Evolutionary conservation across 2,329 filamentous ascomycete genomes (phyloP).

Genomic region (Talaromyces sp.): DNA sequence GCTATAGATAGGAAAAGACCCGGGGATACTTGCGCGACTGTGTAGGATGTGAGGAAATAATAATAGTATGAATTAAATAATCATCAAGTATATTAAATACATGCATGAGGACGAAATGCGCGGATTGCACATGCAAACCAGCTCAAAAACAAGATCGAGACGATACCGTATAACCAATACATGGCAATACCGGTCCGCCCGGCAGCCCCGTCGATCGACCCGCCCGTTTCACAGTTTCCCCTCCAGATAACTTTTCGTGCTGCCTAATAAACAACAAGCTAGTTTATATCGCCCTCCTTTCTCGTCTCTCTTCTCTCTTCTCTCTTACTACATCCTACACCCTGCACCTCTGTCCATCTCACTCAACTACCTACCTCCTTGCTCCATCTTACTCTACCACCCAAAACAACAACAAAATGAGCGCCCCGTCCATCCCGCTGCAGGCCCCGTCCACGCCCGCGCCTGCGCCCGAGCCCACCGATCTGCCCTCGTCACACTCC

Average conservation of each 20-base stretch:
- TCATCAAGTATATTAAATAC: too few relatives aligned
- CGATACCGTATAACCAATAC: too few relatives aligned
- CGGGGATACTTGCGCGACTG: too few relatives aligned
- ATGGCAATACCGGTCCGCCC: not conserved
- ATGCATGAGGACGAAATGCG: too few relatives aligned
- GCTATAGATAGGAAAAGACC: too few relatives aligned
- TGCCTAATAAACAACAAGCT: not conserved
- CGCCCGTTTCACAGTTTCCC: not conserved
- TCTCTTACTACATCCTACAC: not conserved
- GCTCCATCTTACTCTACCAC: not conserved
- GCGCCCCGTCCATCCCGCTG: conserved; percentile 31
- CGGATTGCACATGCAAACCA: too few relatives aligned
- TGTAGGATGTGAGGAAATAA: too few relatives aligned
- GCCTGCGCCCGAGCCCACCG: conserved; percentile 19
- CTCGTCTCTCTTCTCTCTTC: not conserved
- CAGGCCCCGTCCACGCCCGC: conserved; percentile 24
- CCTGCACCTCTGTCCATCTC: not conserved
- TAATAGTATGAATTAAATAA: too few relatives aligned
- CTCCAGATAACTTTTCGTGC: not conserved
- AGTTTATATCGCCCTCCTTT: not conserved
- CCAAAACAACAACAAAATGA: conserved; percentile 22
- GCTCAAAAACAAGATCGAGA: too few relatives aligned
- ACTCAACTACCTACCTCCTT: not conserved
- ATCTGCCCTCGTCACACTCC: conserved; percentile 18
- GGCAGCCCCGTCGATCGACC: not conserved